phyloP scores from a whole-genome alignment of 352 stramenopile species.

The Phytophthora sojae region DNA sequence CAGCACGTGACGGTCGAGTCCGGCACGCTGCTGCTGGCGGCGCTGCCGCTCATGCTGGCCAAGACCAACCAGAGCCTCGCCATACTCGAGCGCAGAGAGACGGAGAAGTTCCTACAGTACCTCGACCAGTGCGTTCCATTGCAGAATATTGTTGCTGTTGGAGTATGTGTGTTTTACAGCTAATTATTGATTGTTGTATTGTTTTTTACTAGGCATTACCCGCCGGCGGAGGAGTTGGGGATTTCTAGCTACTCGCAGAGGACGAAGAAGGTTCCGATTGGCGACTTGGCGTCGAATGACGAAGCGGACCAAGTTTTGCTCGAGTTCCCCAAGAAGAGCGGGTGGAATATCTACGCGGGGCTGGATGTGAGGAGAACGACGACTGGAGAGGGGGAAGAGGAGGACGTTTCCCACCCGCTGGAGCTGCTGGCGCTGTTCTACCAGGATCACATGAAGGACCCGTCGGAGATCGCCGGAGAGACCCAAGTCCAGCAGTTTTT shows the following conservation, averaged over 20 bases:
- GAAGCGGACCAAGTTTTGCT: constrained; percentile 51
- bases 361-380: constrained; percentile 56
- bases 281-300: constrained; percentile 34
- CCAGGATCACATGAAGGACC: constrained; percentile 37
- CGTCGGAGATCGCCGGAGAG: constrained; percentile 25
- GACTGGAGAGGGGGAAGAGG: not conserved
- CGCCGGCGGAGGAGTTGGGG: constrained; percentile 47
- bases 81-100: constrained; percentile 59
- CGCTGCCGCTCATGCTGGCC: constrained; percentile 62
- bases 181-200: too few relatives aligned
- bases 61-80: constrained; percentile 67
- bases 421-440: constrained; percentile 55
- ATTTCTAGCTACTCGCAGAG: constrained; percentile 45
- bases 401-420: constrained; percentile 21
- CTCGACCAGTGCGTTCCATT: constrained; percentile 38
- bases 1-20: constrained; percentile 22
- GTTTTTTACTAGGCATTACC: constrained; percentile 52
- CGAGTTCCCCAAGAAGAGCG: constrained; percentile 45
- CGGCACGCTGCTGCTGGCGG: constrained; percentile 51
- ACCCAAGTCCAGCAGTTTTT: constrained; percentile 58
- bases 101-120: constrained; percentile 54
- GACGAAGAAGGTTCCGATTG: constrained; percentile 56
- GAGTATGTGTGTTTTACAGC: too few relatives aligned
- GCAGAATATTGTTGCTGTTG: not conserved
- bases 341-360: constrained; percentile 50